Evolutionary conservation across 2,329 filamentous ascomycete species (phyloP).

Genomic region (Pseudonectria foliicola): DNA sequence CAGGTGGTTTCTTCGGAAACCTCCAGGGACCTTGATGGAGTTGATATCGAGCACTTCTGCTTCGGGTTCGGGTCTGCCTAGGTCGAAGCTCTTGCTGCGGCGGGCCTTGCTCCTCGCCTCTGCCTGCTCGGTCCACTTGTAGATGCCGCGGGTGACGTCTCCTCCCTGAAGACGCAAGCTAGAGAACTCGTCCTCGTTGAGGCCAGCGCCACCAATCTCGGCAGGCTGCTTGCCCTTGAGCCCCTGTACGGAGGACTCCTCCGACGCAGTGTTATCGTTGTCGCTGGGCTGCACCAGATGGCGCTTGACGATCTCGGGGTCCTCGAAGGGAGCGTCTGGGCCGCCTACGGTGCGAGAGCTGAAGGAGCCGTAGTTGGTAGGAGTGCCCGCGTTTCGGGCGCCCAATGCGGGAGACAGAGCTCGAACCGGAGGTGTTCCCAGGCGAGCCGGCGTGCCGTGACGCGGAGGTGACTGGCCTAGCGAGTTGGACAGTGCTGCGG

Average conservation of each 20-base stretch:
- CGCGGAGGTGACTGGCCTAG: conserved; percentile 63
- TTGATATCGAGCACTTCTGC: conserved; percentile 77
- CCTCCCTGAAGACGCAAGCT: conserved; percentile 89
- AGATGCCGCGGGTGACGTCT: conserved; percentile 90
- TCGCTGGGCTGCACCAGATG: conserved; percentile 71
- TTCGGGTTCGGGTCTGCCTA: conserved; percentile 70
- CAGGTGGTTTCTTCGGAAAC: conserved; percentile 86
- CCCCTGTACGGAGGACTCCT: conserved; percentile 39
- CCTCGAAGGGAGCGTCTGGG: conserved; percentile 60
- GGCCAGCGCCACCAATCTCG: conserved; percentile 28
- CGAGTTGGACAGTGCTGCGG: conserved; percentile 75
- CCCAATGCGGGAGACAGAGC: conserved; percentile 34
- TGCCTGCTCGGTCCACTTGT: conserved; percentile 90
- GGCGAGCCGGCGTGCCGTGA: conserved; percentile 55
- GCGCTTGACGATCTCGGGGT: conserved; percentile 83
- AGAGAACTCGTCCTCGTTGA: conserved; percentile 77
- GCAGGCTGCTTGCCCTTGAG: conserved; percentile 49
- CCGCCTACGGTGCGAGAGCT: conserved; percentile 57
- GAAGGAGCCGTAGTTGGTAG: conserved; percentile 80
- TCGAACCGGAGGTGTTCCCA: conserved; percentile 48
- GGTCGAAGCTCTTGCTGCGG: conserved; percentile 82
- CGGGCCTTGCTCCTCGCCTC: conserved; percentile 61
- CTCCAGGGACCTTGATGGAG: conserved; percentile 86
- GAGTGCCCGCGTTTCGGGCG: conserved; percentile 39
- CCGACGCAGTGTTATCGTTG: conserved; percentile 34